Conservation (phyloP, 1,139 yeast species). For the Yamadazyma atlantica region DNA sequence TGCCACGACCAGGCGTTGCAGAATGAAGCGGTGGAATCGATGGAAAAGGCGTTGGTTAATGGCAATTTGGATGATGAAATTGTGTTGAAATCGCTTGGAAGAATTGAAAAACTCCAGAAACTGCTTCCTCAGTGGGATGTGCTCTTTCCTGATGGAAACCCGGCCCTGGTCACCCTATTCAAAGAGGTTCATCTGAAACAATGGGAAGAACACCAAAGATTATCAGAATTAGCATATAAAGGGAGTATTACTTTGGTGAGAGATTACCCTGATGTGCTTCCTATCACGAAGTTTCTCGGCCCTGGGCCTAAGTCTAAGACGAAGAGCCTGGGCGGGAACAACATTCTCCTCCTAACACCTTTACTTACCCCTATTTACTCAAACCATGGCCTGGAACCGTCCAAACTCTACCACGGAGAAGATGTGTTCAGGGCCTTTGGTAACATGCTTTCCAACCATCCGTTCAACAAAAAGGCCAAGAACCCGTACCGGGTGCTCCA, state of each 20-base stretch:
- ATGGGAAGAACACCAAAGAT: slow-evolving; percentile 44
- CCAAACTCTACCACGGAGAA: slow-evolving; percentile 48
- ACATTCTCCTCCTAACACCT: slow-evolving; percentile 54
- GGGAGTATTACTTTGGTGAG: slow-evolving; percentile 57
- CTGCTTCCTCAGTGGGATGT: slow-evolving; percentile 49
- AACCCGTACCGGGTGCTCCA: slow-evolving; percentile 52
- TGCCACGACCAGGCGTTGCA: slow-evolving; percentile 60
- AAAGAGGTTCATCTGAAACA: slow-evolving; percentile 26
- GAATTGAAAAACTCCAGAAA: slow-evolving; percentile 48
- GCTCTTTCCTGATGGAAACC: slow-evolving; percentile 42
- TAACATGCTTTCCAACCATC: slow-evolving; percentile 37
- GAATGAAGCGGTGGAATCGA: slow-evolving; percentile 57
- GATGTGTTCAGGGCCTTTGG: slow-evolving; percentile 58
- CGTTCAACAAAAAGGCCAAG: slow-evolving; percentile 18
- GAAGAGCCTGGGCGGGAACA: slow-evolving; percentile 19
- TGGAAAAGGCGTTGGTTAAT: slow-evolving; percentile 51
- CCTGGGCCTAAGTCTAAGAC: slow-evolving; percentile 1
- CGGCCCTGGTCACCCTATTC: too few species aligned
- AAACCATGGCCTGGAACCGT: slow-evolving; percentile 8
- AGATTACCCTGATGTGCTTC: slow-evolving; percentile 53
- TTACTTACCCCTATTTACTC: slow-evolving; percentile 47
- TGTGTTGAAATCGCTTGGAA: slow-evolving; percentile 37
- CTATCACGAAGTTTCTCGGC: slow-evolving; percentile 41
- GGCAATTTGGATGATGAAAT: slow-evolving; percentile 52
- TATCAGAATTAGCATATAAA: slow-evolving; percentile 51